Conservation (phyloP, 352 stramenopile species). For the Globisporangium cederbergense region DNA sequence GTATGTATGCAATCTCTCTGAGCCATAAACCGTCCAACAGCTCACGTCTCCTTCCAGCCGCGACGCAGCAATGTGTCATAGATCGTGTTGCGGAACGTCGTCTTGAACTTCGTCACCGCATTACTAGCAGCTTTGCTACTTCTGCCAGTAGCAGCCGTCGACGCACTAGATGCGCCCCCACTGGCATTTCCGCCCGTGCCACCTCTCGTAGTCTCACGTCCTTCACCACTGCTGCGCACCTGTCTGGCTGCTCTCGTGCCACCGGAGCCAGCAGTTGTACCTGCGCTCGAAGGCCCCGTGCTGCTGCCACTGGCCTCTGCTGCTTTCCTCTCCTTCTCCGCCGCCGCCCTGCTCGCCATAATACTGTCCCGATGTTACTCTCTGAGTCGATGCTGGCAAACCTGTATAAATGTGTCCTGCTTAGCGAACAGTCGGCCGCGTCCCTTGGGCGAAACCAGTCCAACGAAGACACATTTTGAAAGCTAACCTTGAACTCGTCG, state of each 20-base stretch:
- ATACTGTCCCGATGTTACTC: background rate
- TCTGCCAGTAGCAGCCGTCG: background rate
- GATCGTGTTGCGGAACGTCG: constrained; percentile 90
- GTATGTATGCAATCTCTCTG: background rate
- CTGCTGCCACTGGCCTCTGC: background rate
- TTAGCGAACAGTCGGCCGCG: background rate
- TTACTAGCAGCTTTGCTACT: constrained; percentile 3
- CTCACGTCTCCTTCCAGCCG: constrained; percentile 86
- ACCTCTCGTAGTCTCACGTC: constrained; percentile 18
- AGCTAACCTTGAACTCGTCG: constrained; percentile 1
- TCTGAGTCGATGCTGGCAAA: background rate
- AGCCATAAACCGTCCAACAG: too few species aligned
- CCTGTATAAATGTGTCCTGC: background rate
- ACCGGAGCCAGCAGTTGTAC: constrained; percentile 18
- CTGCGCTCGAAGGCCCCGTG: constrained; percentile 21
- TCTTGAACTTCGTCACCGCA: constrained; percentile 81
- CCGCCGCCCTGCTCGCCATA: background rate
- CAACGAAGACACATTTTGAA: background rate
- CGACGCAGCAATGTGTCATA: constrained; percentile 88
- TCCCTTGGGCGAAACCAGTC: too few species aligned
- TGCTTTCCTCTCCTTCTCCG: constrained; percentile 9
- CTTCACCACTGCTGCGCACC: constrained; percentile 36
- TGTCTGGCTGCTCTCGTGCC: constrained; percentile 25
- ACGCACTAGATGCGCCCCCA: constrained; percentile 1
- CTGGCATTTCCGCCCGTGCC: constrained; percentile 15